Evolutionary conservation across 768 basidiomycete genomes (phyloP), one percentile per base, ranked within the genome.

Genomic region (Kwoniella dendrophila): DNA sequence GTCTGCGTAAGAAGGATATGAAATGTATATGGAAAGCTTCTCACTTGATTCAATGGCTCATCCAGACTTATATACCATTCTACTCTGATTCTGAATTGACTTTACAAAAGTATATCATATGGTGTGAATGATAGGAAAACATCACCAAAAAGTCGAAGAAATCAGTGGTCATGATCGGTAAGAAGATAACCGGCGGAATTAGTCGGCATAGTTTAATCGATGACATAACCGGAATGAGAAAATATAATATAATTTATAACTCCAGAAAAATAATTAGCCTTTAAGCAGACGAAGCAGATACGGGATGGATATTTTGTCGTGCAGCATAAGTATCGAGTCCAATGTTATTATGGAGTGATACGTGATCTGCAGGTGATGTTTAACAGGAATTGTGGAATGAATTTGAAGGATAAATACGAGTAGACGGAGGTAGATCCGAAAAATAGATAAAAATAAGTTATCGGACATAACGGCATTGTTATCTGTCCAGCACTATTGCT

Each of bases 161-260:
- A 7, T 16, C 7, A 38, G 51, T 57, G 44, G 43, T 47, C 56
- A 32, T 48, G 18, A 26, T 48, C 56, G 56, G 56, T n/a, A 57
- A 57, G 16, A 1, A 3, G n/a, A 33, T 57, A 57, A 45, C 56
- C 56, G 56, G 43, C 56, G 56, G 56, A 33, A 33, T 57, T 57
- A 57, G 16, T 57, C 56, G 56, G 56, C 16, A 33, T 57, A 47
- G 54, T 22, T 14, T 27, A 26, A 27, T 14, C 14, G 18, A 22
- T 44, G 47, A 16, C 29, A 26, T 49, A 49, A 49, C 47, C 47
- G 47, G 43, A 22, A 11, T 6, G 11, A 22, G 6, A 44, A 44
- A 40, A n/a, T 40, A 40, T 12, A 18, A 20, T 20, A 11, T 7
- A 18, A 38, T 38, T 38, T 38, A n/a, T n/a, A n/a, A 24, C n/a